Conservation (phyloP, 306 rosid species). For the Cucurbita argyrosperma region DNA sequence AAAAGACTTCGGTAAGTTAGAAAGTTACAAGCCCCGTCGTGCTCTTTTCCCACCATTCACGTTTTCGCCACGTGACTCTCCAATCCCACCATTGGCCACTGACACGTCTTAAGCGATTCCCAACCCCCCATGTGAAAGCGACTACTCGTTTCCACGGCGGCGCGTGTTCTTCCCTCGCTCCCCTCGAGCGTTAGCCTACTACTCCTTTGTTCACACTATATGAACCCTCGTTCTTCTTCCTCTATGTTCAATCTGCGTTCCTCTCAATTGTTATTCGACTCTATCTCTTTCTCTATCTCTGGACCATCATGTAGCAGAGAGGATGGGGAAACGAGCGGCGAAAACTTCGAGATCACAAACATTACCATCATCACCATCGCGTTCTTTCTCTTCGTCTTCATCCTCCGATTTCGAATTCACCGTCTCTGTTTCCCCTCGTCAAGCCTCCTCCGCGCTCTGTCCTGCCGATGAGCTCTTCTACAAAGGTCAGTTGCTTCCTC, state of each 20-base stretch:
- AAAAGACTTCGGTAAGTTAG: not conserved
- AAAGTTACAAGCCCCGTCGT: not conserved
- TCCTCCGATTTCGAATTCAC: slow-evolving; percentile 89
- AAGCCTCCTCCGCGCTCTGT: slow-evolving; percentile 49
- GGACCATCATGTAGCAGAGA: slow-evolving; percentile 15
- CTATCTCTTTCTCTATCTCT: not conserved
- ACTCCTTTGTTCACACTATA: not conserved
- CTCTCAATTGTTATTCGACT: not conserved
- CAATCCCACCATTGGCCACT: not conserved
- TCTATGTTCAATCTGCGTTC: not conserved
- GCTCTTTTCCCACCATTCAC: slow-evolving; percentile 31
- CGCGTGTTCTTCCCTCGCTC: slow-evolving; percentile 6
- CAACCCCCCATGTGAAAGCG: slow-evolving; percentile 25
- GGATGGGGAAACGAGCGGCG: slow-evolving; percentile 27
- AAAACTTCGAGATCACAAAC: slow-evolving; percentile 33
- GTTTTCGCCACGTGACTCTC: slow-evolving; percentile 44
- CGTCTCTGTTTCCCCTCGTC: slow-evolving; percentile 55
- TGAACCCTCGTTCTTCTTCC: not conserved
- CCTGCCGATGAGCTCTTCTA: slow-evolving; percentile 94
- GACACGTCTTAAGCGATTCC: not conserved
- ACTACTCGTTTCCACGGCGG: slow-evolving; percentile 3
- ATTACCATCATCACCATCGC: slow-evolving; percentile 62
- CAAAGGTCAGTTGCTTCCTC: slow-evolving; percentile 79
- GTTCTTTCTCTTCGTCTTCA: slow-evolving; percentile 62
- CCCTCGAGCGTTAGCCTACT: not conserved